Evolutionary conservation across 2,329 filamentous ascomycete species (phyloP), one percentile per base, ranked within the genome.

Genomic region (Cladophialophora yegresii): DNA sequence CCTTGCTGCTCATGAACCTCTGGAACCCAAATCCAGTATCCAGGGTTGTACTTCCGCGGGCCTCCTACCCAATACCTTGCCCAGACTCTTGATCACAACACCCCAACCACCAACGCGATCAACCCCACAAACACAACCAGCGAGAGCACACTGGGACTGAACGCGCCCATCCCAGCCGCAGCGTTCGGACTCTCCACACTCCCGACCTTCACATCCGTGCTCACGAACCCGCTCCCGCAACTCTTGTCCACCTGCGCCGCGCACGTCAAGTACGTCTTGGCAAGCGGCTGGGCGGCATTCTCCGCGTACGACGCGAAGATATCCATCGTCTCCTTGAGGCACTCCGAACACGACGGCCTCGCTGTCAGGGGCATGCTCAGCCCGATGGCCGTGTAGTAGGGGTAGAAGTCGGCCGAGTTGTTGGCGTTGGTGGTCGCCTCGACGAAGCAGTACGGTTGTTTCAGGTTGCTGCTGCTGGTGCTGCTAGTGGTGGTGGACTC

Each of bases 351-450:
- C 0, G 84, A 86, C 0, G 92, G 91, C n/a, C 82, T 81, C 28
- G 87, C 85, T 23, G 84, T 84, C 13, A 80, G 82, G 0, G 91
- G 90, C 12, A 97, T 79, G 0, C 82, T 77, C 47, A 87, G 83
- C 64, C 95, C 95, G 61, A 96, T 83, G 0, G 93, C 91, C 2
- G 98, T 81, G 72, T 89, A 93, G 79, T 97, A 99, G 40, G 95
- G 83, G 73, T 93, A 93, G 36, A 86, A 84, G 74, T 95, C 89
- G 33, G 87, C 85, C 0, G 89, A 82, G 8, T 85, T 88, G 23
- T 85, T 84, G 5, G 80, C 75, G 77, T 96, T 96, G 54, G 90
- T 92, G 65, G 93, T 87, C 56, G 93, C 92, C 71, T 91, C 89
- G 69, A 90, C 90, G 75, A 92, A 97, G 79, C 84, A 81, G 80